These are phyloP conservation scores for Pseudonitzschia delicatissima DNA, from an alignment of 108 stramenopile species.

Conservation along the genomic window DNA sequence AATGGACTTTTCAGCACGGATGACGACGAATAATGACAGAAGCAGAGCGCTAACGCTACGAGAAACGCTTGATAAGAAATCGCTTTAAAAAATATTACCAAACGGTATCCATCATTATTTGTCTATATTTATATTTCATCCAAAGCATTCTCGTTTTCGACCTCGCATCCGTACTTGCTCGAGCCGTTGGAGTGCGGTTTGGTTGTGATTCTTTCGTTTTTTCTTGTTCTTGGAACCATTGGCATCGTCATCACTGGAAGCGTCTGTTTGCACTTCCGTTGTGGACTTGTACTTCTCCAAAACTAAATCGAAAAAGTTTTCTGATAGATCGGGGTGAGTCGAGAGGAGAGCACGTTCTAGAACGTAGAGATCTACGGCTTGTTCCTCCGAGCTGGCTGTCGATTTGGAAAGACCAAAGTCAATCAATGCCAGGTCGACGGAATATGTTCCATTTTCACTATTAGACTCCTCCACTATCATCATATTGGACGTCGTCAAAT, in stretches of 20 bases:
- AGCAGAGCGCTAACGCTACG: background rate
- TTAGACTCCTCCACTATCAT: conserved; percentile 40
- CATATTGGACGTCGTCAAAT: conserved; percentile 96
- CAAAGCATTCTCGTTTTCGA: conserved; percentile 92
- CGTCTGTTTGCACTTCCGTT: conserved; percentile 1
- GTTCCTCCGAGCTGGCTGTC: conserved; percentile 84
- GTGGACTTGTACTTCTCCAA: conserved; percentile 41
- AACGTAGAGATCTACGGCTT: conserved; percentile 97
- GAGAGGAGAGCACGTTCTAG: conserved; percentile 92
- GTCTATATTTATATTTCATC: too few relatives aligned
- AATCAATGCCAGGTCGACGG: conserved; percentile 56
- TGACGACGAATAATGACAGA: background rate
- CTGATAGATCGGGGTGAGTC: conserved; percentile 80
- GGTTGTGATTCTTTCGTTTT: conserved; percentile 23
- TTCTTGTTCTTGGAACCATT: background rate
- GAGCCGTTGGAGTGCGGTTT: conserved; percentile 54
- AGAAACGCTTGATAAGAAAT: too few relatives aligned
- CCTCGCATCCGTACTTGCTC: conserved; percentile 86
- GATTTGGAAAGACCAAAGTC: conserved; percentile 92
- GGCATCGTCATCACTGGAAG: background rate
- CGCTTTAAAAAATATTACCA: too few relatives aligned
- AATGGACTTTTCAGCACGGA: conserved; percentile 56
- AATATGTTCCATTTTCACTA: conserved; percentile 13
- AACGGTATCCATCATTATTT: too few relatives aligned
- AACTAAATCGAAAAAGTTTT: conserved; percentile 62